A percentile compares a stretch with the other conserved stretches of the same genome.
Conservation (phyloP, 306 rosid genomes). For the Cicer cuneatum region DNA sequence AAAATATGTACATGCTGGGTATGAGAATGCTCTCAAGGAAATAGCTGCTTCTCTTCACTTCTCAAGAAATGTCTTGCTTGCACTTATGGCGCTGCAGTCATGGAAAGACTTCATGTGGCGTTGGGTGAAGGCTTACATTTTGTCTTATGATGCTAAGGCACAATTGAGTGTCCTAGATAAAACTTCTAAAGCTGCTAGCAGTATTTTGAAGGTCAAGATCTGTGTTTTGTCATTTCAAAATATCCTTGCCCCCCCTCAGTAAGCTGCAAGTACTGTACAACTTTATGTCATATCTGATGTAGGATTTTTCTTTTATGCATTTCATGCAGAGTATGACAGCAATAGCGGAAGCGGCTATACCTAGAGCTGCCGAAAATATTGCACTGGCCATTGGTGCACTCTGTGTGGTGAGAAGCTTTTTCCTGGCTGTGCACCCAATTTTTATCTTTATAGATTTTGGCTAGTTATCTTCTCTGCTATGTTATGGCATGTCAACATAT, state of each 20-base stretch:
- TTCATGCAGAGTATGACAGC: slow-evolving; percentile 68
- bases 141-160: slow-evolving; percentile 61
- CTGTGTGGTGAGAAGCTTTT: slow-evolving; percentile 70
- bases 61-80: slow-evolving; percentile 81
- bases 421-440: slow-evolving; percentile 31
- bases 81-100: slow-evolving; percentile 82
- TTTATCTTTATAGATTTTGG: slow-evolving; percentile 36
- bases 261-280: slow-evolving; percentile 31
- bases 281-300: slow-evolving; percentile 40
- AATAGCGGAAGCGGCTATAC: slow-evolving; percentile 74
- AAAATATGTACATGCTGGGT: slow-evolving; percentile 68
- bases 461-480: slow-evolving; percentile 22
- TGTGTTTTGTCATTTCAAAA: slow-evolving; percentile 36
- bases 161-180: slow-evolving; percentile 61
- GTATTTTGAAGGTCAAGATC: slow-evolving; percentile 74
- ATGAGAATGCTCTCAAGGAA: slow-evolving; percentile 74
- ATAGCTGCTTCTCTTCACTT: slow-evolving; percentile 85
- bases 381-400: slow-evolving; percentile 96
- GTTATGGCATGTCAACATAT: slow-evolving; percentile 29
- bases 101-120: slow-evolving; percentile 85
- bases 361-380: slow-evolving; percentile 92
- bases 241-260: slow-evolving; percentile 30
- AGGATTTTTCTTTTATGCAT: slow-evolving; percentile 37
- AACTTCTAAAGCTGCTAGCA: slow-evolving; percentile 75
- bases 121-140: slow-evolving; percentile 78